Percentiles rank a stretch among this genome's conserved stretches.
Evolutionary conservation across 106 monocot species (phyloP).

Genomic region (Apostasia shenzhenica): DNA sequence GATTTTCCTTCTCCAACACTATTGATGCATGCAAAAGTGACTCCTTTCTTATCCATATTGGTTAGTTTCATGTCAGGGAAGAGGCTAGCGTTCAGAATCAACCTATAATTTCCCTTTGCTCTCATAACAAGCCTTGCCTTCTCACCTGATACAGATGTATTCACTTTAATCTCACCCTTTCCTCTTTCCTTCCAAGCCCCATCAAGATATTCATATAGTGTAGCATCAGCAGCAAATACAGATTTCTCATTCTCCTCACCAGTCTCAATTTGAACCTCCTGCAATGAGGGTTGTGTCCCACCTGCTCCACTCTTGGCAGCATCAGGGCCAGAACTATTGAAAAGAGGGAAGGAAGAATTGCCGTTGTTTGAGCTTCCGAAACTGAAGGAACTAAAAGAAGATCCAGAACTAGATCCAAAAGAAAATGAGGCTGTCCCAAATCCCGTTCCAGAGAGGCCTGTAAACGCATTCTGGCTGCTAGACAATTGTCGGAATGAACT

Average conservation of each 20-base stretch:
- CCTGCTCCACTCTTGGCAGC: slow-evolving; percentile 19
- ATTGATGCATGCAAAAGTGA: slow-evolving; percentile 91
- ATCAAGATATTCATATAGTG: slow-evolving; percentile 83
- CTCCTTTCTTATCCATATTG: slow-evolving; percentile 84
- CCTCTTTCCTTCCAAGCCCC: slow-evolving; percentile 97
- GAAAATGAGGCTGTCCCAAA: slow-evolving; percentile 69
- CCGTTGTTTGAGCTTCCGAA: slow-evolving; percentile 37
- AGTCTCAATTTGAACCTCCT: slow-evolving; percentile 71
- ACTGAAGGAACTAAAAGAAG: slow-evolving; percentile 32
- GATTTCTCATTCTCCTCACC: slow-evolving; percentile 92
- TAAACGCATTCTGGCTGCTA: slow-evolving; percentile 95
- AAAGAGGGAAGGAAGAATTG: slow-evolving; percentile 13
- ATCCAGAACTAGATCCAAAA: slow-evolving; percentile 33
- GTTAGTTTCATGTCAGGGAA: slow-evolving; percentile 83
- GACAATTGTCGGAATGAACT: slow-evolving; percentile 82
- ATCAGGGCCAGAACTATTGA: slow-evolving; percentile 19
- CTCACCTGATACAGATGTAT: slow-evolving; percentile 39
- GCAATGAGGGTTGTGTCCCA: slow-evolving; percentile 26
- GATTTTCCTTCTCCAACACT: slow-evolving; percentile 56
- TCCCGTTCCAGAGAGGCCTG: slow-evolving; percentile 79
- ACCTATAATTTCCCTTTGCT: slow-evolving; percentile 76
- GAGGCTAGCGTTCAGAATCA: slow-evolving; percentile 84
- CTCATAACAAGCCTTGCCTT: slow-evolving; percentile 90
- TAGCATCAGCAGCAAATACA: slow-evolving; percentile 76
- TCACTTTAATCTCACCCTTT: slow-evolving; percentile 85